phyloP scores from a whole-genome alignment of 1,139 yeast species.

The Pneumocystis wakefieldiae region DNA sequence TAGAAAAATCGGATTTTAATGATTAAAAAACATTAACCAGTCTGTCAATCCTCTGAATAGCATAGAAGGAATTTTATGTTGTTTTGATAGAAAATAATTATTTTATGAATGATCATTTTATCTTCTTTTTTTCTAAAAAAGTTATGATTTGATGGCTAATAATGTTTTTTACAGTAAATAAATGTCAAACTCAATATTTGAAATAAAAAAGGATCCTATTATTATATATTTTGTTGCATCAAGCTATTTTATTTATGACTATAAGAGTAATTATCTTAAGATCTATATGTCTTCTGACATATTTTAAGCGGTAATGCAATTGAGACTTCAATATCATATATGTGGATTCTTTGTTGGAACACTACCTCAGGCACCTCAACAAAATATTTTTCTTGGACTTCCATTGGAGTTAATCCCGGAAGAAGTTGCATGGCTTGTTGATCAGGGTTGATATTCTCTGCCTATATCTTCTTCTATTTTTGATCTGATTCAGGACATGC shows the following conservation, averaged over 20 bases:
- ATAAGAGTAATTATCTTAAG: background rate
- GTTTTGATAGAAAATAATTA: background rate
- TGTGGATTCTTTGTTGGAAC: slow-evolving; percentile 73
- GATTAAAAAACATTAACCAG: background rate
- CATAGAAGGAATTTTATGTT: background rate
- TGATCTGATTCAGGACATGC: slow-evolving; percentile 15
- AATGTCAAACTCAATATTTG: background rate
- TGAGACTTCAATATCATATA: slow-evolving; percentile 41
- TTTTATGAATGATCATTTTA: background rate
- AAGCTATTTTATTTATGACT: background rate
- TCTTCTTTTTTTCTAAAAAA: background rate
- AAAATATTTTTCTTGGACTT: slow-evolving; percentile 66
- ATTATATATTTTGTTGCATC: background rate
- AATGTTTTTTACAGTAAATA: background rate
- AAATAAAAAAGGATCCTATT: background rate
- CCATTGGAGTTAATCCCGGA: slow-evolving; percentile 63
- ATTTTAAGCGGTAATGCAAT: slow-evolving; percentile 31
- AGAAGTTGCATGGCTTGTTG: slow-evolving; percentile 56
- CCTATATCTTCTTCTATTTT: background rate
- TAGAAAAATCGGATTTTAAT: background rate
- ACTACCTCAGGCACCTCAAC: slow-evolving; percentile 78
- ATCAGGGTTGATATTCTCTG: slow-evolving; percentile 19
- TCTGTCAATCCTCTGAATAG: background rate
- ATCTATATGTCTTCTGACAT: background rate
- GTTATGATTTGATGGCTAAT: background rate